Base-by-base conservation (phyloP, 2,329 filamentous ascomycete genomes). In the Didymella pomorum region DNA sequence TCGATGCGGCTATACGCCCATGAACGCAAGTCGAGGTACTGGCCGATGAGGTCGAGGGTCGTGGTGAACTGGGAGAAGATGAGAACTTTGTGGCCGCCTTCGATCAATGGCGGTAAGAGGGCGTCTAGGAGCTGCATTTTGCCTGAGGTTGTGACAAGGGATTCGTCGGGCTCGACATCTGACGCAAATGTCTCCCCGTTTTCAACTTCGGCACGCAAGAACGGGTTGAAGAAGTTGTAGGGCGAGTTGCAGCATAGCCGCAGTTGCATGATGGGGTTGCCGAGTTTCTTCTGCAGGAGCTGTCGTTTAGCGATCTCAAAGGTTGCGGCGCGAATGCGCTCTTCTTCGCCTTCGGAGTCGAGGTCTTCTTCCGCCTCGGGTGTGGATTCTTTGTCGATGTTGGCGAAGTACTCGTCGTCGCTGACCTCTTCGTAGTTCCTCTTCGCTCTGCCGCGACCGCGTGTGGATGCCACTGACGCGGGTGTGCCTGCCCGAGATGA, bases 31-130 rank as follows among this genome's bases (percentile, higher is more conserved):
- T 79, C 81, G 45, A 92, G 92, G 79, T 97, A 99, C 54, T 94
- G 90, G 62, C 96, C 87, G 0, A 99, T 82, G 2, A 99, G 90
- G 70, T 98, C 93, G 0, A 99, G 86, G 63, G 97, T 93, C 0
- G 90, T 96, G 57, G 93, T 96, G 80, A 99, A 99, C 72, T 99
- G 95, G 0, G 92, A 96, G 77, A 99, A 99, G 50, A 99, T 92
- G 44, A 99, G 85, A 26, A 98, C 89, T 72, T 98, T 98, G 79
- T 97, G 93, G 3, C 86, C 89, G 1, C 86, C 83, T 0, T 80
- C 65, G 58, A 99, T 89, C 0, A 99, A 83, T 2, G 83, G 83
- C 0, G 91, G 90, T 0, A 99, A 84, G 0, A 99, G 83, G 0
- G 92, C 87, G 73, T 99, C 95, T 0, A 99, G 85, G 0, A 99